These are phyloP conservation scores for Apophysomyces elegans DNA, from an alignment of 371 early-diverging fungal species.

Conservation along the genomic window DNA sequence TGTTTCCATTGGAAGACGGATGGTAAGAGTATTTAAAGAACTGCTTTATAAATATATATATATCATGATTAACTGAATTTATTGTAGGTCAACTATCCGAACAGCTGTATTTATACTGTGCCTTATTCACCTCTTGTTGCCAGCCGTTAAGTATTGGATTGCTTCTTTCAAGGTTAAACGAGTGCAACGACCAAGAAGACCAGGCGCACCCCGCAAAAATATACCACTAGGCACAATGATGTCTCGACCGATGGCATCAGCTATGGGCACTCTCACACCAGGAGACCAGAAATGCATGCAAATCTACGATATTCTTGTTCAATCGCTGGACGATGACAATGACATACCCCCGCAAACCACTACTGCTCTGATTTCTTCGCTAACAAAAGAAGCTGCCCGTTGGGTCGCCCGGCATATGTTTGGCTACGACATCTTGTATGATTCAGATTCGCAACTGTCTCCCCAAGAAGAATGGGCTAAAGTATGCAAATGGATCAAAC, in stretches of 20 bases:
- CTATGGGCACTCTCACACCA: slow-evolving; percentile 24
- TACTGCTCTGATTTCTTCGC: neutral
- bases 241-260: slow-evolving; percentile 4
- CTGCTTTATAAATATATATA: neutral
- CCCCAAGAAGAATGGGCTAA: slow-evolving; percentile 38
- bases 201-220: slow-evolving; percentile 14
- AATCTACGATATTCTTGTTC: slow-evolving; percentile 31
- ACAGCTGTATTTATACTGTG: slow-evolving; percentile 37
- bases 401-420: slow-evolving; percentile 36
- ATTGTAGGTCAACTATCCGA: slow-evolving; percentile 28
- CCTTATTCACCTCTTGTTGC: slow-evolving; percentile 35
- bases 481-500: slow-evolving; percentile 45
- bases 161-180: slow-evolving; percentile 38
- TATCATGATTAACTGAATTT: neutral
- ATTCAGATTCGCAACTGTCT: slow-evolving; percentile 20
- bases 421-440: slow-evolving; percentile 42
- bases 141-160: slow-evolving; percentile 26
- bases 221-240: slow-evolving; percentile 1
- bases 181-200: slow-evolving; percentile 23
- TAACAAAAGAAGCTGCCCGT: slow-evolving; percentile 28
- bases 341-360: slow-evolving; percentile 16
- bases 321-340: slow-evolving; percentile 22
- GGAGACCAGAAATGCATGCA: slow-evolving; percentile 38
- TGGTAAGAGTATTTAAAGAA: slow-evolving; percentile 30
- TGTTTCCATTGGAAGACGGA: slow-evolving; percentile 28